Evolutionary conservation across 2,329 filamentous ascomycete species (phyloP).

Genomic region (Torrubiella hemipterigena): DNA sequence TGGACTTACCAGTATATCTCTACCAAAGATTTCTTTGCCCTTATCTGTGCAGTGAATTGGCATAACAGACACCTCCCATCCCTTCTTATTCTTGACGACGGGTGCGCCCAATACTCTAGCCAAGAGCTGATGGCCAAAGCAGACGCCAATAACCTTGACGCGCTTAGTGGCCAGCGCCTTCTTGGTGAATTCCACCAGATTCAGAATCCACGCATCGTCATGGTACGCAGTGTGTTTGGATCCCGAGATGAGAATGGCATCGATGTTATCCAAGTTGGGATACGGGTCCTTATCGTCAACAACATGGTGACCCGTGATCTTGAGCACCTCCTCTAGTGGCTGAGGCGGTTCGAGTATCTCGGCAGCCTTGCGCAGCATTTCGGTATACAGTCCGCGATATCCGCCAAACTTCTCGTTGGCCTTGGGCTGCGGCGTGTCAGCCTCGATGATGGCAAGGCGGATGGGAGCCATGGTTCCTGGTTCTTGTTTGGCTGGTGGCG

Average conservation of each 20-base stretch:
- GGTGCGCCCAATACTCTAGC: slow-evolving; percentile 57
- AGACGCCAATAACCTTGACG: slow-evolving; percentile 66
- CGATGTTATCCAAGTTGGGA: slow-evolving; percentile 60
- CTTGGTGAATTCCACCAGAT: slow-evolving; percentile 57
- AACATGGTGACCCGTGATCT: slow-evolving; percentile 44
- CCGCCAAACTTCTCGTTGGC: slow-evolving; percentile 53
- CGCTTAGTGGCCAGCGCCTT: slow-evolving; percentile 45
- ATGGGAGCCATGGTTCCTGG: slow-evolving; percentile 41
- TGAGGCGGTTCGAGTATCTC: slow-evolving; percentile 28
- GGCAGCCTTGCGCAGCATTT: slow-evolving; percentile 44
- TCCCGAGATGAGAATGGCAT: slow-evolving; percentile 75
- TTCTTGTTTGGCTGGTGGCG: too few species aligned
- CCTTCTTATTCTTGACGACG: slow-evolving; percentile 53
- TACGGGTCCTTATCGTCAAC: slow-evolving; percentile 54
- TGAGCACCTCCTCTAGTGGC: slow-evolving; percentile 11
- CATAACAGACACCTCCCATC: slow-evolving; percentile 75
- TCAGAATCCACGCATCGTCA: slow-evolving; percentile 62
- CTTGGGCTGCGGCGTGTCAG: slow-evolving; percentile 62
- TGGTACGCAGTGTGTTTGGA: slow-evolving; percentile 65
- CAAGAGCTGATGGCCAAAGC: slow-evolving; percentile 82
- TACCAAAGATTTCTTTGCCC: slow-evolving; percentile 61
- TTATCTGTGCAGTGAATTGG: slow-evolving; percentile 54
- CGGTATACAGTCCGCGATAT: slow-evolving; percentile 61
- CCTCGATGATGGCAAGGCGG: slow-evolving; percentile 78
- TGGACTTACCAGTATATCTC: slow-evolving; percentile 40